Evolutionary conservation across 768 basidiomycete genomes (phyloP).

Genomic region (Russula compacta): DNA sequence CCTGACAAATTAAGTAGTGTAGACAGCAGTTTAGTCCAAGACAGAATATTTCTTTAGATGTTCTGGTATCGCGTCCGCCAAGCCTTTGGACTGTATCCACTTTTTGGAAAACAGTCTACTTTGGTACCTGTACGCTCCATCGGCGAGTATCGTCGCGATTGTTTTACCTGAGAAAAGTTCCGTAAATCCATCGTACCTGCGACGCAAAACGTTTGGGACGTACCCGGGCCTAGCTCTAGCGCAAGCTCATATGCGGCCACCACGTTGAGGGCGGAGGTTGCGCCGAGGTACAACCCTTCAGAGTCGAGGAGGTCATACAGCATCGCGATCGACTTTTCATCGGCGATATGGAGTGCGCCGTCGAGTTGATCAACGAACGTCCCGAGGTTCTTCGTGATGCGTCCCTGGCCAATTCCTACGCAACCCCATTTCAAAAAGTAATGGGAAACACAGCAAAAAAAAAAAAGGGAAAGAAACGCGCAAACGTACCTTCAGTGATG

Average conservation of each 20-base stretch:
- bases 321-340: constrained; percentile 87
- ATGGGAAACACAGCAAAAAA: background rate
- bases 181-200: background rate
- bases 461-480: background rate
- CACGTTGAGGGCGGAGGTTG: constrained; percentile 89
- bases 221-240: constrained; percentile 74
- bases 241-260: constrained; percentile 90
- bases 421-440: background rate
- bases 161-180: constrained; percentile 48
- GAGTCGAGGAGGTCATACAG: constrained; percentile 85
- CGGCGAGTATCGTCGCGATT: constrained; percentile 83
- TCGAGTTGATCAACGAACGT: constrained; percentile 71
- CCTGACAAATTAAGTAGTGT: background rate
- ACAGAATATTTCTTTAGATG: constrained; percentile 86
- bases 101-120: constrained; percentile 89
- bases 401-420: constrained; percentile 92
- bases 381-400: constrained; percentile 84
- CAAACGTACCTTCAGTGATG: constrained; percentile 85
- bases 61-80: constrained; percentile 71
- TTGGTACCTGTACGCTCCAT: constrained; percentile 97
- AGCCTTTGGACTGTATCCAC: constrained; percentile 78
- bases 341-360: constrained; percentile 81
- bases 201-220: background rate
- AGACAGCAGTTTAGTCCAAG: constrained; percentile 41
- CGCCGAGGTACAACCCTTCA: constrained; percentile 92